Percentiles rank a stretch among this genome's conserved stretches.
These are phyloP conservation scores for Leishmania lainsoni DNA, from an alignment of 208 protist species.

Conservation along the genomic window DNA sequence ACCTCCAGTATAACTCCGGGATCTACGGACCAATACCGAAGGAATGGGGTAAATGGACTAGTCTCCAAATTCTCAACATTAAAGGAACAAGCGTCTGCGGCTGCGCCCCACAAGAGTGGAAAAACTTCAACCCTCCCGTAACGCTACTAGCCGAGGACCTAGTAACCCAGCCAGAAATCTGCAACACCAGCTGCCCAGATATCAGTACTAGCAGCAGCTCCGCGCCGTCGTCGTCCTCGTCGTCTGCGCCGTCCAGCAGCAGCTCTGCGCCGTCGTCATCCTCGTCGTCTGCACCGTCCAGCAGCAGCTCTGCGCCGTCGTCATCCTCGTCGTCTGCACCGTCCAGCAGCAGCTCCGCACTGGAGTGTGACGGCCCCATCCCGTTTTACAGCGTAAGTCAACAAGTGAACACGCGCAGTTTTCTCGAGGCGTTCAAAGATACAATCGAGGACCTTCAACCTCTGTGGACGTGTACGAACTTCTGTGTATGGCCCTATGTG, in stretches of 20 bases:
- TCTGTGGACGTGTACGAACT: slow-evolving; percentile 10
- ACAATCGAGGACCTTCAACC: background rate
- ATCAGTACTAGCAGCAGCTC: background rate
- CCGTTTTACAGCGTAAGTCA: background rate
- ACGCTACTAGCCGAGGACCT: background rate
- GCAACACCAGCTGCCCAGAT: background rate
- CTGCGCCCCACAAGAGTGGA: background rate
- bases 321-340: no score
- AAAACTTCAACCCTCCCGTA: background rate
- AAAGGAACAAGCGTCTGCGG: background rate
- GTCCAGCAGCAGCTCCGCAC: background rate
- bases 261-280: no score
- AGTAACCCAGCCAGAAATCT: background rate
- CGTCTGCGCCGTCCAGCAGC: background rate
- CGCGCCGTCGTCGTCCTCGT: slow-evolving; percentile 10
- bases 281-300: no score
- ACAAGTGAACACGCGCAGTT: slow-evolving; percentile 7
- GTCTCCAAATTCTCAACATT: background rate
- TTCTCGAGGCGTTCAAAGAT: background rate
- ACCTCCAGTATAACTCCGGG: background rate
- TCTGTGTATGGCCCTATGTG: slow-evolving; percentile 16
- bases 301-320: no score
- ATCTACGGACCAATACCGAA: background rate
- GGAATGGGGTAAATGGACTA: slow-evolving; percentile 3
- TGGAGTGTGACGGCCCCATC: background rate